Evolutionary conservation across 345 rosid genomes (phyloP), one percentile per base, ranked within the genome.

Genomic region (Gossypium ekmanianum): DNA sequence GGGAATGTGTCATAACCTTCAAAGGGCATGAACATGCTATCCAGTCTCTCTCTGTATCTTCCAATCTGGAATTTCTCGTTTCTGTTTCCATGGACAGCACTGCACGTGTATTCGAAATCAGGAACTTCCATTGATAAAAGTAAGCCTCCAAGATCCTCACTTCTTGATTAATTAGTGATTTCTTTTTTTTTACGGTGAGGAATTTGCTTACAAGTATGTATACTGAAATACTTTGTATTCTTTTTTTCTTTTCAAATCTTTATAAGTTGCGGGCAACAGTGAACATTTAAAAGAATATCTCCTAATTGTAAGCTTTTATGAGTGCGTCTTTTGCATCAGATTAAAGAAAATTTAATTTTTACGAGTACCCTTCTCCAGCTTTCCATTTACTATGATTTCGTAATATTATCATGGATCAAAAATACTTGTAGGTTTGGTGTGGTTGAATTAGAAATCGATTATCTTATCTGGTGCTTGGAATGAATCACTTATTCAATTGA

Each of bases 51-150:
- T 82, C 93, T 9, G 71, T 86, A 51, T 83, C 96, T 12, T 79
- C 84, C 4, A 77, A 85, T 72, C 67, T 63, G 4, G 87, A 87
- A n/a, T 88, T 79, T 71, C 88, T 93, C 74, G 90, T 91, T 77
- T 86, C 92, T 4, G 91, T 78, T 61, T 89, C 98, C 4, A 72
- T 85, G 3, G 98, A 92, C 72, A 87, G 86, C 65, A 90, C 88
- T 76, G 97, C 97, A 3, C 82, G 97, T 63, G 97, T 89, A 47
- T 93, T 85, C 64, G 94, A 93, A 84, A 81, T 92, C 72, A 82
- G 80, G 1, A 92, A 88, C 76, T 89, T 80, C 62, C 76, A 18
- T 66, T 79, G 69, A 79, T 65, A 72, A 39, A 45, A 66, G 52
- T 29, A 45, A 12, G 71, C 72, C 20, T 64, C 27, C 34, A 67